These are phyloP conservation scores for Pseudisothecium myosuroides DNA, from an alignment of 225 moss, liverwort and hornwort species.

Conservation along the genomic window DNA sequence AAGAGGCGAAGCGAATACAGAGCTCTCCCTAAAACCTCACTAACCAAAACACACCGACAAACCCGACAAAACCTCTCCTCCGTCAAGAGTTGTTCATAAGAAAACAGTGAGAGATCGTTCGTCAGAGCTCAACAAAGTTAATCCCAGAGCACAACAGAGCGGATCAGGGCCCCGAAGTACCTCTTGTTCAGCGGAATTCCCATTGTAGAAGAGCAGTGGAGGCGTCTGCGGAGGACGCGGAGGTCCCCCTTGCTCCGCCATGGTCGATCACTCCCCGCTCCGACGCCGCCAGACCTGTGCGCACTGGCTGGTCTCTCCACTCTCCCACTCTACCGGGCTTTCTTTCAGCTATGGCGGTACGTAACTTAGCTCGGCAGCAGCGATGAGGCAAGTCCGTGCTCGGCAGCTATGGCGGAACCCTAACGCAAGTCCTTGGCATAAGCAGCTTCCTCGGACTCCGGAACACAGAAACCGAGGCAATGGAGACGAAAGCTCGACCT, in stretches of 20 bases:
- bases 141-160: background rate
- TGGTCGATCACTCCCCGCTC: conserved; percentile 10
- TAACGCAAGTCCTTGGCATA: background rate
- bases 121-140: background rate
- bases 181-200: background rate
- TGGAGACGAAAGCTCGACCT: background rate
- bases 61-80: background rate
- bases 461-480: background rate
- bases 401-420: background rate
- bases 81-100: background rate
- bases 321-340: background rate
- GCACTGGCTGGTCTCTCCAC: background rate
- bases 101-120: background rate
- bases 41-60: background rate
- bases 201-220: background rate
- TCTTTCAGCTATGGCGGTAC: background rate
- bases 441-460: background rate
- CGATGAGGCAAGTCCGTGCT: background rate
- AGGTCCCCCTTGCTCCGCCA: conserved; percentile 34
- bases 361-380: background rate
- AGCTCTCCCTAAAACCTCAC: background rate
- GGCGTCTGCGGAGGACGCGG: conserved; percentile 9
- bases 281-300: conserved; percentile 4
- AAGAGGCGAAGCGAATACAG: background rate
- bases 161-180: background rate